Evolutionary conservation across 345 rosid genomes (phyloP), one percentile per base, ranked within the genome.

Genomic region (Camelina sativa): DNA sequence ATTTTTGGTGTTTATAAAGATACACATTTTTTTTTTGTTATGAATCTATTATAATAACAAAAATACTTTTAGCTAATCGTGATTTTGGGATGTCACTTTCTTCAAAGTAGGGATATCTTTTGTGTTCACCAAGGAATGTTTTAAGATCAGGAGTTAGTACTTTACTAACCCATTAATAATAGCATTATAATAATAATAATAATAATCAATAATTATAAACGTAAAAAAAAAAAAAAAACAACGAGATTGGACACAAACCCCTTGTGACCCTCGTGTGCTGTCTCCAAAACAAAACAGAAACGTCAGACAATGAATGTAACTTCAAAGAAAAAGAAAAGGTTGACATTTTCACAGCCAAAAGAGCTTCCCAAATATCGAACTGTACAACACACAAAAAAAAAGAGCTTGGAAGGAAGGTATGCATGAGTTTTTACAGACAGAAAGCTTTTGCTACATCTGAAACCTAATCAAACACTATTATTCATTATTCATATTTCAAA

Each of bases 281-380:
- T 23, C 51, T 71, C 15, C 40, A 25, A 51, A n/a, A 43, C 38
- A 2, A 44, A 44, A 58, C 22, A 46, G 20, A 28, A 23, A 4
- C 5, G 11, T 28, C 30, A 17, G 8, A 6, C n/a, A 8, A 25
- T 30, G 11, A 8, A 25, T 30, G 11, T 38, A 40, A n/a, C 7
- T 28, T 40, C 68, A 43, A 64, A 10, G 46, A 28, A 15, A 19
- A 1, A 2, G 11, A 50, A 56, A 44, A 9, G 32, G 2, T 55
- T 48, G 11, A 44, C 11, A 35, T 34, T 35, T 65, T 46, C 12
- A 50, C 32, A 35, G 11, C 7, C 22, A 25, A 38, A 48, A 66
- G 66, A 67, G 65, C 56, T 22, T n/a, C n/a, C n/a, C n/a, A n/a
- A 74, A 74, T 50, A 40, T 38, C 53, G 4, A 9, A 41, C 79